Conservation (phyloP, 192 early-diverging fungal species). For the Coemansia guatemalensis region DNA sequence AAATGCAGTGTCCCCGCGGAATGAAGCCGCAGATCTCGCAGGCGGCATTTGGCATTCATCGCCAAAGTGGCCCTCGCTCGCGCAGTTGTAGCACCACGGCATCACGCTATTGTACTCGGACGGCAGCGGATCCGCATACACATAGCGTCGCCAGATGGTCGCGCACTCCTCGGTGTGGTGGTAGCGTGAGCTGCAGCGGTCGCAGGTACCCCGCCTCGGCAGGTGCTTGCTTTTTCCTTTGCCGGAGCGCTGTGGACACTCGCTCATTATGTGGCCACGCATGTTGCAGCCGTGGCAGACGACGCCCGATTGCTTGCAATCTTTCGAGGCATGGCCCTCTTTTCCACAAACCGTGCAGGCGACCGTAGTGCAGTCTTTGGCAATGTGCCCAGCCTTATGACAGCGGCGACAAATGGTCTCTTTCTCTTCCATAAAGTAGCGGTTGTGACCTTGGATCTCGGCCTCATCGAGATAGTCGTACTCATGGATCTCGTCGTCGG, state of each 20-base stretch:
- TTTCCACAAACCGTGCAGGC: constrained; percentile 41
- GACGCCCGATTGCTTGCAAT: constrained; percentile 39
- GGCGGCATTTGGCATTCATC: constrained; percentile 29
- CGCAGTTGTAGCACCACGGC: constrained; percentile 53
- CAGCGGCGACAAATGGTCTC: constrained; percentile 41
- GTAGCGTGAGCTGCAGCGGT: constrained; percentile 19
- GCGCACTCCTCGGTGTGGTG: constrained; percentile 50
- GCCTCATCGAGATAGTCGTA: constrained; percentile 52
- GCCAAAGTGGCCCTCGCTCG: constrained; percentile 38
- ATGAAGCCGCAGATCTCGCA: constrained; percentile 14
- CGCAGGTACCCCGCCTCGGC: constrained; percentile 11
- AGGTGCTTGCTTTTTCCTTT: not conserved
- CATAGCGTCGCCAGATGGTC: constrained; percentile 49
- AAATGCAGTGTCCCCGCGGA: constrained; percentile 32
- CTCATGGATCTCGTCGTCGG: constrained; percentile 21
- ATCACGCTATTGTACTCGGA: constrained; percentile 23
- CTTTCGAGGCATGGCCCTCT: constrained; percentile 33
- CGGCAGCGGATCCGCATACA: constrained; percentile 15
- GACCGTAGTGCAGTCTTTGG: constrained; percentile 42
- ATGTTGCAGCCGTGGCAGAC: constrained; percentile 52
- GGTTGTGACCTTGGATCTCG: constrained; percentile 48
- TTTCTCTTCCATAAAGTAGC: constrained; percentile 55
- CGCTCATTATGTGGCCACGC: constrained; percentile 41
- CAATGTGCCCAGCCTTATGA: constrained; percentile 35
- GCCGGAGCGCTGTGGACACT: constrained; percentile 35